These are phyloP conservation scores for Fusarium agapanthi DNA, from an alignment of 2,329 filamentous ascomycete genomes.

Conservation along the genomic window DNA sequence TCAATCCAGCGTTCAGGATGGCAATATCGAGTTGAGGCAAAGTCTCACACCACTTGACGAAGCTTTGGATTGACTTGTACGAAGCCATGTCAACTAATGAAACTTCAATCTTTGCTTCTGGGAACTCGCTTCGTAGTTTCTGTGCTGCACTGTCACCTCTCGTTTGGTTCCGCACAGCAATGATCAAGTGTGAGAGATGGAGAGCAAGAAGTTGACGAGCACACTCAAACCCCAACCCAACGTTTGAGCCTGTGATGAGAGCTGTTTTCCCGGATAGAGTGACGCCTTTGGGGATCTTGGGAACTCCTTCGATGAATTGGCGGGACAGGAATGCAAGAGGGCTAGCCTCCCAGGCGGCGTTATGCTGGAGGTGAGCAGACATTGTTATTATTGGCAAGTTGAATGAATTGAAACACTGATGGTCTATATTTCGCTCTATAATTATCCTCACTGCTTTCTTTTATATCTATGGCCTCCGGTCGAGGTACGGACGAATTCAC, in stretches of 20 bases:
- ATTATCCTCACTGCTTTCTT: not conserved
- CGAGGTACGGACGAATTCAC: slow-evolving; percentile 17
- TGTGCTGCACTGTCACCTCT: slow-evolving; percentile 54
- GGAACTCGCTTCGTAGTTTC: slow-evolving; percentile 35
- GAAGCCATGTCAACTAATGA: slow-evolving; percentile 58
- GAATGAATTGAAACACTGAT: not conserved
- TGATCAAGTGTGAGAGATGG: slow-evolving; percentile 53
- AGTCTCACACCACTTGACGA: slow-evolving; percentile 47
- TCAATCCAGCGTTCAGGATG: slow-evolving; percentile 58
- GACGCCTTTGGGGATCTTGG: slow-evolving; percentile 32
- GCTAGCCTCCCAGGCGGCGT: slow-evolving; percentile 34
- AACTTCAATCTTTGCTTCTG: slow-evolving; percentile 54
- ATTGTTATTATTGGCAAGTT: slow-evolving; percentile 7
- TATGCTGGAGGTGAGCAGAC: slow-evolving; percentile 31
- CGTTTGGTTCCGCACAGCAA: slow-evolving; percentile 54
- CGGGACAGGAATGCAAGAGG: slow-evolving; percentile 38
- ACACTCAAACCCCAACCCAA: slow-evolving; percentile 58
- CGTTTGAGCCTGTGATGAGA: slow-evolving; percentile 60
- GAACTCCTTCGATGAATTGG: slow-evolving; percentile 37
- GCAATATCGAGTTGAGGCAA: slow-evolving; percentile 54
- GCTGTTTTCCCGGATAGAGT: slow-evolving; percentile 51
- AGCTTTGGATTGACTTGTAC: slow-evolving; percentile 55
- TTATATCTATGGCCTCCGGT: slow-evolving; percentile 20
- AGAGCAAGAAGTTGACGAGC: slow-evolving; percentile 53
- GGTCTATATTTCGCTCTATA: not conserved